phyloP scores from a whole-genome alignment of 768 basidiomycete genomes.

The Suillus plorans region DNA sequence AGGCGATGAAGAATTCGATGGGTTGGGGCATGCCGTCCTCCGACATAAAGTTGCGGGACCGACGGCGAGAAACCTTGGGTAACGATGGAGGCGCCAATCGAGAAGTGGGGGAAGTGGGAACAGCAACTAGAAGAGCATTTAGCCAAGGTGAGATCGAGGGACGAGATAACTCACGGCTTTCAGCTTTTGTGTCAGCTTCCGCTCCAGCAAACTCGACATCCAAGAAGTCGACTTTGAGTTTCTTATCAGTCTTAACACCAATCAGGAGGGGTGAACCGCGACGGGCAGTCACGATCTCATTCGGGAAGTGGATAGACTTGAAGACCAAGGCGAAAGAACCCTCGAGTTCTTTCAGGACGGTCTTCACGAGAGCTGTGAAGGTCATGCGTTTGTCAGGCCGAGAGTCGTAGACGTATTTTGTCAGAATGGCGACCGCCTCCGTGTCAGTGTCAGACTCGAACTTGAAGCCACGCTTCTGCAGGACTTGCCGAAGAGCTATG shows the following conservation, averaged over 20 bases:
- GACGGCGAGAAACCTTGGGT: slow-evolving; percentile 86
- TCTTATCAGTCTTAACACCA: slow-evolving; percentile 99
- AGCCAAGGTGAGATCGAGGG: background rate
- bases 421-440: slow-evolving; percentile 93
- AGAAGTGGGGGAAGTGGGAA: slow-evolving; percentile 52
- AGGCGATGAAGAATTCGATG: slow-evolving; percentile 99
- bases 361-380: slow-evolving; percentile 92
- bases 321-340: slow-evolving; percentile 99
- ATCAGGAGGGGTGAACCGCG: slow-evolving; percentile 95
- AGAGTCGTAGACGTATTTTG: slow-evolving; percentile 95
- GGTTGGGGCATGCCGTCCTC: slow-evolving; percentile 98
- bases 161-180: slow-evolving; percentile 37
- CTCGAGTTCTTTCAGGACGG: slow-evolving; percentile 95
- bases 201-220: slow-evolving; percentile 93
- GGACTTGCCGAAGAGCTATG: slow-evolving; percentile 82
- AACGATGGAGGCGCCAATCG: slow-evolving; percentile 67
- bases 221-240: slow-evolving; percentile 99
- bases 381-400: slow-evolving; percentile 81
- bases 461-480: slow-evolving; percentile 93
- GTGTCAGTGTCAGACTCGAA: slow-evolving; percentile 98
- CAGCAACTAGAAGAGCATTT: slow-evolving; percentile 35
- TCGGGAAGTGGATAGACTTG: slow-evolving; percentile 94
- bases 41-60: slow-evolving; percentile 97
- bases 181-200: slow-evolving; percentile 51
- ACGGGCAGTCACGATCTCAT: slow-evolving; percentile 93